These are phyloP conservation scores for Phytopythium chamaehyphon DNA, from an alignment of 352 stramenopile genomes.

Conservation along the genomic window DNA sequence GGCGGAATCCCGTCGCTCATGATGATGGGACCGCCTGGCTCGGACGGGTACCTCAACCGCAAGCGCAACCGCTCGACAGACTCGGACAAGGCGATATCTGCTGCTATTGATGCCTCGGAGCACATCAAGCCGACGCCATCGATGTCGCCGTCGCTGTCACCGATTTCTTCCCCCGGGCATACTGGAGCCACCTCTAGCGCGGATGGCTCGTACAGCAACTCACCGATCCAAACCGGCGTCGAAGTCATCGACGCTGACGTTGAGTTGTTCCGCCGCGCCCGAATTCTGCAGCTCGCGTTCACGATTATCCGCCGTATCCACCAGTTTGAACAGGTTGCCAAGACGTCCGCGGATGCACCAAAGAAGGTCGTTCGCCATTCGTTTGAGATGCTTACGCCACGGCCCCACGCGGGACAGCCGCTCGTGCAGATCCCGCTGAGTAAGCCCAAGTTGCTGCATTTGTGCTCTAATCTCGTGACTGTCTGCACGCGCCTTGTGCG, in stretches of 20 bases:
- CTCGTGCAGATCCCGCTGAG: slow-evolving; percentile 55
- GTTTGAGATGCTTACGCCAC: slow-evolving; percentile 55
- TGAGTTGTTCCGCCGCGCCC: slow-evolving; percentile 50
- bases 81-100: slow-evolving; percentile 50
- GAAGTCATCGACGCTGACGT: slow-evolving; percentile 28
- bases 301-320: slow-evolving; percentile 58
- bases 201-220: slow-evolving; percentile 8
- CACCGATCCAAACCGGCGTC: slow-evolving; percentile 5
- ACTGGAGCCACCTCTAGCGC: slow-evolving; percentile 3
- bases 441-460: slow-evolving; percentile 49
- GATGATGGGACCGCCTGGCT: slow-evolving; percentile 20
- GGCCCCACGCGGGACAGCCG: slow-evolving; percentile 2
- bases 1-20: slow-evolving; percentile 26
- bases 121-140: slow-evolving; percentile 40
- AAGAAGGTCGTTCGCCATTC: slow-evolving; percentile 44
- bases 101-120: slow-evolving; percentile 48
- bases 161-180: slow-evolving; percentile 6
- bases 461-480: slow-evolving; percentile 54
- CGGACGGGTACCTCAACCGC: slow-evolving; percentile 49
- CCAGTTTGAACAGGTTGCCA: slow-evolving; percentile 50
- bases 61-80: slow-evolving; percentile 73
- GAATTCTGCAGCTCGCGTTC: slow-evolving; percentile 53
- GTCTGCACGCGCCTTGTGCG: slow-evolving; percentile 35
- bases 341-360: slow-evolving; percentile 19
- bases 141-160: slow-evolving; percentile 11